phyloP scores from a whole-genome alignment of 1,139 yeast species.

The Suhomyces choctaworum region DNA sequence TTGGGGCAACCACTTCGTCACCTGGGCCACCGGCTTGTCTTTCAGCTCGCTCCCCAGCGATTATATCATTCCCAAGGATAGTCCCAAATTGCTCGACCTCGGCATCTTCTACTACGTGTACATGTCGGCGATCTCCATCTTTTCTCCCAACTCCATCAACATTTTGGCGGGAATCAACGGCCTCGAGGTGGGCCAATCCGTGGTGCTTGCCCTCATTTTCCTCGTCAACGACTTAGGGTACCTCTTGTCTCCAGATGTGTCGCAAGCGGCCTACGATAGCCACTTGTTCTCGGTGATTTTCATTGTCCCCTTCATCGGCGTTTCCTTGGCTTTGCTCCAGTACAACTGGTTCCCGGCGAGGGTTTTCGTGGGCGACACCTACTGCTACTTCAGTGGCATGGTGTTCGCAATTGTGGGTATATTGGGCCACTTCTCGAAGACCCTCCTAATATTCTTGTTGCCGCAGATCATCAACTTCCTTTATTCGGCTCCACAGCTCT shows the following conservation, averaged over 20 bases:
- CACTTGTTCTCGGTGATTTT: slow-evolving; percentile 81
- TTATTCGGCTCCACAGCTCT: slow-evolving; percentile 87
- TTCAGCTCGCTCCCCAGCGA: slow-evolving; percentile 40
- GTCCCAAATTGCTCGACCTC: slow-evolving; percentile 61
- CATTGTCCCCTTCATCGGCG: slow-evolving; percentile 84
- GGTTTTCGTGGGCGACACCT: slow-evolving; percentile 97
- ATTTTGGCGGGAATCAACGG: slow-evolving; percentile 97
- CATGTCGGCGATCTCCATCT: slow-evolving; percentile 89
- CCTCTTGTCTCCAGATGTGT: slow-evolving; percentile 40
- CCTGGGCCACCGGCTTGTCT: slow-evolving; percentile 38
- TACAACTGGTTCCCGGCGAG: slow-evolving; percentile 89
- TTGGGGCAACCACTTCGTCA: slow-evolving; percentile 35
- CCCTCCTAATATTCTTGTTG: slow-evolving; percentile 76
- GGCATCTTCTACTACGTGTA: slow-evolving; percentile 79
- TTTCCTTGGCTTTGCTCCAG: slow-evolving; percentile 70
- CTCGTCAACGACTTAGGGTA: slow-evolving; percentile 77
- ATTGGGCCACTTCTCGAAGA: slow-evolving; percentile 93
- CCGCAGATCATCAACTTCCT: slow-evolving; percentile 90
- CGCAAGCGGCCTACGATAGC: slow-evolving; percentile 71
- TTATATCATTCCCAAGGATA: slow-evolving; percentile 29
- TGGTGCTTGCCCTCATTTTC: slow-evolving; percentile 70
- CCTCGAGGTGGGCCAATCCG: slow-evolving; percentile 91
- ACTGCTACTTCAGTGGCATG: slow-evolving; percentile 98
- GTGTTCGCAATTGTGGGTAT: slow-evolving; percentile 97
- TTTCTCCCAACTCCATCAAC: slow-evolving; percentile 96